A percentile compares a stretch with the other conserved stretches of the same genome.
These are phyloP conservation scores for Pythium periplocum DNA, from an alignment of 352 stramenopile species.

Conservation along the genomic window DNA sequence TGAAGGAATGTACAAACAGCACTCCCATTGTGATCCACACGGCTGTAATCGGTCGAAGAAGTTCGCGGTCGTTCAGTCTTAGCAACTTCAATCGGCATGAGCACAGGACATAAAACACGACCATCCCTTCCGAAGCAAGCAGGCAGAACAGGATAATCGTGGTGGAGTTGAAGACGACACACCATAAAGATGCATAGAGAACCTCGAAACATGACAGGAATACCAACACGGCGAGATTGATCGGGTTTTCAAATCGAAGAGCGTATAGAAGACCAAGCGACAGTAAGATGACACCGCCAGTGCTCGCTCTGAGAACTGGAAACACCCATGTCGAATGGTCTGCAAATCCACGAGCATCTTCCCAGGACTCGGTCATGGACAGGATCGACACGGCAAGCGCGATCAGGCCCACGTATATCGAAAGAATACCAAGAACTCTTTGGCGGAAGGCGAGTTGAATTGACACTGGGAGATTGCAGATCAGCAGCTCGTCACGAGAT, in stretches of 20 bases:
- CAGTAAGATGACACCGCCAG: not conserved
- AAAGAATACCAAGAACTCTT: slow-evolving; percentile 8
- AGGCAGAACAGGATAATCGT: no score
- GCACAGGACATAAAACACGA: no score
- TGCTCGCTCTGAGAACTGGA: not conserved
- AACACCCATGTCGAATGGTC: slow-evolving; percentile 3
- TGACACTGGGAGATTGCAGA: slow-evolving; percentile 1
- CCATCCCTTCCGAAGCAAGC: no score
- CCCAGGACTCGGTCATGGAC: not conserved
- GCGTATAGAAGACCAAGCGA: slow-evolving; percentile 16
- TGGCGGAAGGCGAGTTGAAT: slow-evolving; percentile 20
- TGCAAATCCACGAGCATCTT: slow-evolving; percentile 1
- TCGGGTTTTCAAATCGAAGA: slow-evolving; percentile 13
- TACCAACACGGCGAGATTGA: slow-evolving; percentile 8
- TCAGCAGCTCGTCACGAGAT: slow-evolving; percentile 5
- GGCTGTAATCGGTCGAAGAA: no score
- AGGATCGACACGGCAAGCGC: not conserved
- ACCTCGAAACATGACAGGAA: slow-evolving; percentile 12
- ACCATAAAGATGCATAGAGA: not conserved
- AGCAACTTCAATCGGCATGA: no score
- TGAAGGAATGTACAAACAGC: no score
- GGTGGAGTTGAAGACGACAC: not conserved
- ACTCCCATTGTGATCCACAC: no score
- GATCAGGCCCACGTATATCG: slow-evolving; percentile 2
- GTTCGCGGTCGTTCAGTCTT: no score